Evolutionary conservation across 2,329 filamentous ascomycete genomes (phyloP), one percentile per base, ranked within the genome.

Genomic region (Diaporthe nobilis): DNA sequence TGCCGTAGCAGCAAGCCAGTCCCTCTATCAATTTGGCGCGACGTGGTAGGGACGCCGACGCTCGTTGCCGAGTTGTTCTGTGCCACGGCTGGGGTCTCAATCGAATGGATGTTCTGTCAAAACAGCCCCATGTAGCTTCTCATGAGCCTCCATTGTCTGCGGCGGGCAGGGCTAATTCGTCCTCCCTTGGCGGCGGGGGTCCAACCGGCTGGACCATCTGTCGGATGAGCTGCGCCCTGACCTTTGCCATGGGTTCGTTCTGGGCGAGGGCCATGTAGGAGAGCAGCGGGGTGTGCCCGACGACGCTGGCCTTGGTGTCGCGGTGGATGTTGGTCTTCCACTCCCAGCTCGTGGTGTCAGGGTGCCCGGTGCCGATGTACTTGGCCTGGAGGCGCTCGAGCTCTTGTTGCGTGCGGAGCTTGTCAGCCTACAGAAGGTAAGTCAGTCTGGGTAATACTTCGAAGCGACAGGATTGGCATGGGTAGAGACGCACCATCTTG

Each of bases 261-360:
- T 97, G 92, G 0, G 96, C 96, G 68, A 98, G 92, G 25, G 94
- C 90, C 88, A 98, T 95, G 84, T 98, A 98, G 53, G 94, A 92
- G 22, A 98, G 89, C 77, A 98, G 89, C 10, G 95, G 94, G 22
- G 95, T 94, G 83, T 99, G 97, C 28, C 97, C 97, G 78, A 97
- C 90, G 81, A 98, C 96, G 78, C 93, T 95, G 28, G 95, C 92
- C 83, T 96, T 96, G 31, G 94, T 97, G 87, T 99, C 97, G 83
- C 97, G 95, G 83, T 95, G 91, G 82, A 98, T 96, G 87, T 98
- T 99, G 76, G 94, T 96, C 70, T 94, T 94, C 95, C 96, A 99
- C 86, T 99, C 97, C 92, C 97, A 97, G 85, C 95, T 97, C 37
- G 95, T 98, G 20, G 96, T 98, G 87, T 99, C 97, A 58, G 96